Percentiles rank a stretch among this genome's conserved stretches.
Conservation (phyloP, 2,329 filamentous ascomycete species). For the Penicillium freii region DNA sequence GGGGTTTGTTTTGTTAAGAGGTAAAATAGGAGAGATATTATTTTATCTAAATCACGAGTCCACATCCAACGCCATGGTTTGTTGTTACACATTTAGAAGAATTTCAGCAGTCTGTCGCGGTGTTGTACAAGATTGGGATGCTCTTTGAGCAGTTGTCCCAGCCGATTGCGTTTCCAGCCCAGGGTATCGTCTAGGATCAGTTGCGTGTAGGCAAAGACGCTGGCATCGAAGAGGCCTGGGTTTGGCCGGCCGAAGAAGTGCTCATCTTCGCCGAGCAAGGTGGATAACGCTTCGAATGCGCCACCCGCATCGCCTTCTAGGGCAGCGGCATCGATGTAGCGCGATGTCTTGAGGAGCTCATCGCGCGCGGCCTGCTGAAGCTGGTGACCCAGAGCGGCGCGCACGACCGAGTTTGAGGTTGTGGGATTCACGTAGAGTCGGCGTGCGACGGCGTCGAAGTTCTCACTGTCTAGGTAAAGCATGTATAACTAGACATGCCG, state of each 20-base stretch:
- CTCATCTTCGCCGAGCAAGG: slow-evolving; percentile 54
- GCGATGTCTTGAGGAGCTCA: slow-evolving; percentile 66
- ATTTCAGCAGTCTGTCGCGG: slow-evolving; percentile 57
- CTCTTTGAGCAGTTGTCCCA: slow-evolving; percentile 57
- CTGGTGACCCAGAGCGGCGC: slow-evolving; percentile 60
- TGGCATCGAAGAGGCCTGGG: slow-evolving; percentile 80
- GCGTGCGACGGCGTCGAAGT: slow-evolving; percentile 64
- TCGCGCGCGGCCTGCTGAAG: slow-evolving; percentile 70
- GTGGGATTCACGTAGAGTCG: slow-evolving; percentile 68
- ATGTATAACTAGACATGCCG: slow-evolving; percentile 61
- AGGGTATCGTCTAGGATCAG: slow-evolving; percentile 66
- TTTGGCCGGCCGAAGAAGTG: slow-evolving; percentile 60
- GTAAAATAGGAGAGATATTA: neutral
- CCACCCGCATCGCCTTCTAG: slow-evolving; percentile 61
- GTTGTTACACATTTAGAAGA: slow-evolving; percentile 41
- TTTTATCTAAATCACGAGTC: slow-evolving; percentile 6
- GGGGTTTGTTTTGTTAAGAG: slow-evolving; percentile 47
- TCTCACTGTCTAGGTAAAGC: slow-evolving; percentile 71
- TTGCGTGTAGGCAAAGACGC: slow-evolving; percentile 85
- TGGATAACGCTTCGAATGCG: slow-evolving; percentile 62
- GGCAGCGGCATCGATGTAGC: slow-evolving; percentile 55
- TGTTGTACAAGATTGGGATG: slow-evolving; percentile 66
- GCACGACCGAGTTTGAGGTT: slow-evolving; percentile 61
- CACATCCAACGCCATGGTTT: neutral
- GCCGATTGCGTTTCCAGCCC: slow-evolving; percentile 62